Evolutionary conservation across 495 filamentous ascomycete species (phyloP).

Genomic region (Aspergillus bertholletiae): DNA sequence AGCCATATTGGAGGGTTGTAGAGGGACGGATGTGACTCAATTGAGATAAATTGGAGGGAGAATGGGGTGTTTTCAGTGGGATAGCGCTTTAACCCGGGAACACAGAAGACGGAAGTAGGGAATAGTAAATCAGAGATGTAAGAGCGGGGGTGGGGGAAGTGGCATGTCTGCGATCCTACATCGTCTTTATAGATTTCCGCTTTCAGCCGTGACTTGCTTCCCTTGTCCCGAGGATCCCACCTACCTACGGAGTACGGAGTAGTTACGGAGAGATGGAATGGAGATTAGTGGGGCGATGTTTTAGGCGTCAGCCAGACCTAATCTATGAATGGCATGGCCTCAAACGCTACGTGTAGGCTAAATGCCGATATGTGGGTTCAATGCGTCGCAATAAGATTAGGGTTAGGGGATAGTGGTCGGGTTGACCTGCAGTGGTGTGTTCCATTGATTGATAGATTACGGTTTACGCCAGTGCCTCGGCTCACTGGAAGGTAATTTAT

Average conservation of each 20-base stretch:
- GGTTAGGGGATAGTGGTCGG: not conserved
- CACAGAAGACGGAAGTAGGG: not conserved
- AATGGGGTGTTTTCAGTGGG: not conserved
- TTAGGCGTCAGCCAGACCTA: not conserved
- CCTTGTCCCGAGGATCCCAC: not conserved
- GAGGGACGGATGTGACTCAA: not conserved
- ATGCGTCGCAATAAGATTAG: not conserved
- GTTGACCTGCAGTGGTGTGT: too few species aligned
- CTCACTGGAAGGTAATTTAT: too few species aligned
- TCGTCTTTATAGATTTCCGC: not conserved
- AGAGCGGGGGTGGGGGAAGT: not conserved
- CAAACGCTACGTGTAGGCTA: not conserved
- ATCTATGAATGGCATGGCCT: not conserved
- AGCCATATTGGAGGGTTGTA: slow-evolving; percentile 10
- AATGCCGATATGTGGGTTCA: not conserved
- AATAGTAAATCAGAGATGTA: not conserved
- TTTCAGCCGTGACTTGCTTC: not conserved
- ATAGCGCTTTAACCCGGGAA: not conserved
- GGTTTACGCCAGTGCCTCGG: too few species aligned
- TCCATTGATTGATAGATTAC: too few species aligned
- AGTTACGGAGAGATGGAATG: not conserved
- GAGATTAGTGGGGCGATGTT: not conserved
- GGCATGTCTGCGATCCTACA: not conserved
- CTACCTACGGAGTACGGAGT: too few species aligned
- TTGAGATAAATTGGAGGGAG: not conserved